Evolutionary conservation across 2,329 filamentous ascomycete species (phyloP), one percentile per base, ranked within the genome.

Genomic region (Aspergillus amoenus): DNA sequence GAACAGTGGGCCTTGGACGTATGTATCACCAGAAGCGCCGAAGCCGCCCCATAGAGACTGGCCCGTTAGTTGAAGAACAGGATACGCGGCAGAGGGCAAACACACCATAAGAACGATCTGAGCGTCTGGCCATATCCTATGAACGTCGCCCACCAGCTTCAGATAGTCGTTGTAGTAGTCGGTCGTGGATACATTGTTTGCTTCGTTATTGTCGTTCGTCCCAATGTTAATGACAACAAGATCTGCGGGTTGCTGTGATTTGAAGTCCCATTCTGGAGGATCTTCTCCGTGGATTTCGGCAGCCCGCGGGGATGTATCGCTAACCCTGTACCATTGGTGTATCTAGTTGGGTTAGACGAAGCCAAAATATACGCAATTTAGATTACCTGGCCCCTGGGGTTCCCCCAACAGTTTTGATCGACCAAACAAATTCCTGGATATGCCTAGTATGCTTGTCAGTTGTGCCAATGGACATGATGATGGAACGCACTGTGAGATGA

Each of bases 381-480:
- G 32, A 55, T 8, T 61, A 71, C 68, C 64, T 81, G 78, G 12
- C 81, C 81, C 32, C 76, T 70, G 4, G 74, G 73, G 39, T 79
- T 80, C 2, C 81, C 82, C 4, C 79, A 86, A 68, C 83, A 87
- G 47, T 80, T 64, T 54, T 82, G 76, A 62, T 86, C 82, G 13
- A 77, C 73, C 3, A 83, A 74, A 61, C 83, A 86, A 52, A 85
- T 84, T 3, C 83, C 84, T 0, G 84, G 82, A 56, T 83, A 84
- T 6, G 68, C 66, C 69, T 71, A 24, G 6, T 5, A 30, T 15
- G 34, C 13, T 32, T 2, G 21, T 65, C 11, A 59, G 18, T 15
- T 1, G 11, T 12, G 30, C 9, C 18, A n/a, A 7, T 21, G 27
- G 3, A 9, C 15, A 15, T 1, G 12, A 4, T 3, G 8, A 5